phyloP scores from a whole-genome alignment of 768 basidiomycete species.

The Suillus weaverae region DNA sequence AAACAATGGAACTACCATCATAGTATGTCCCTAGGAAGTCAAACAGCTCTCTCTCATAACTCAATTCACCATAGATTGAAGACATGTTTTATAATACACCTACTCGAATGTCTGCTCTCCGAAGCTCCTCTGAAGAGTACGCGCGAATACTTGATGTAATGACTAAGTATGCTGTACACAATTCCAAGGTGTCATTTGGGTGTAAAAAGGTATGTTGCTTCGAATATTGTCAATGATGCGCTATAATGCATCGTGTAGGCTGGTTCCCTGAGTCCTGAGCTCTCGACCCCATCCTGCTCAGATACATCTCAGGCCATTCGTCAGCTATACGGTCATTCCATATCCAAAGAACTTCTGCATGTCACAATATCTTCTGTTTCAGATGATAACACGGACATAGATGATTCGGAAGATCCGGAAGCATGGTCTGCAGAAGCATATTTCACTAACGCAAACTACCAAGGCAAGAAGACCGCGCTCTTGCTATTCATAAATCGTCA shows the following conservation, averaged over 20 bases:
- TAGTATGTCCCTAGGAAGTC: constrained; percentile 45
- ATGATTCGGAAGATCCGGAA: constrained; percentile 35
- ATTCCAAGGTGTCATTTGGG: constrained; percentile 81
- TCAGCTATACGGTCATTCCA: constrained; percentile 74
- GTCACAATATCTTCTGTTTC: constrained; percentile 38
- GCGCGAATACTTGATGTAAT: constrained; percentile 87
- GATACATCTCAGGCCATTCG: constrained; percentile 70
- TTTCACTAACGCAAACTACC: constrained; percentile 87
- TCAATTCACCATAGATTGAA: constrained; percentile 66
- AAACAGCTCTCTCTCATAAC: not conserved
- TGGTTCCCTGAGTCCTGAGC: constrained; percentile 71
- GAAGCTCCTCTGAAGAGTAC: constrained; percentile 88
- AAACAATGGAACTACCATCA: constrained; percentile 91
- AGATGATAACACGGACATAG: constrained; percentile 32
- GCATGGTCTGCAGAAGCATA: constrained; percentile 74
- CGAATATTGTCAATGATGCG: not conserved
- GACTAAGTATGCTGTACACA: constrained; percentile 92
- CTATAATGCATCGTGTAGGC: constrained; percentile 44
- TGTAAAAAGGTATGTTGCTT: constrained; percentile 77
- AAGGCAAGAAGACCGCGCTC: constrained; percentile 81
- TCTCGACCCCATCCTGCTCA: constrained; percentile 75
- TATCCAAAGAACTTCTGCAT: constrained; percentile 74
- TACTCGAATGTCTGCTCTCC: constrained; percentile 80
- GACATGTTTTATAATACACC: constrained; percentile 95
- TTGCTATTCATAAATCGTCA: constrained; percentile 94